These are phyloP conservation scores for Hanseniaspora hatyaiensis DNA, from an alignment of 805 yeast genomes.

Conservation along the genomic window DNA sequence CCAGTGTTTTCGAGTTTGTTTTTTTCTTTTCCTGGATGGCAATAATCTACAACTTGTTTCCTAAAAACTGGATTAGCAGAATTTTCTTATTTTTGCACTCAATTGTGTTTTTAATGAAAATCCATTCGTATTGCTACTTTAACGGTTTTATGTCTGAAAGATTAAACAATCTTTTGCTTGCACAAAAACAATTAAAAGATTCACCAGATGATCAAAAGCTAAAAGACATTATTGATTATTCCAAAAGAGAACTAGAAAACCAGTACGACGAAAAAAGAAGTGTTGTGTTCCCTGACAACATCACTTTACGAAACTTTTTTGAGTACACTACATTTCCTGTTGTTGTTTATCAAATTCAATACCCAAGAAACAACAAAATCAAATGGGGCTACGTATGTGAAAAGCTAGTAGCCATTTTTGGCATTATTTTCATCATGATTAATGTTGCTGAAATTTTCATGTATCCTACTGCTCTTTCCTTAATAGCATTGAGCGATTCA, in stretches of 20 bases:
- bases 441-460: slow-evolving; percentile 61
- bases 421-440: slow-evolving; percentile 74
- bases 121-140: slow-evolving; percentile 85
- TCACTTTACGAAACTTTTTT: slow-evolving; percentile 55
- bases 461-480: slow-evolving; percentile 39
- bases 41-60: slow-evolving; percentile 40
- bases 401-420: slow-evolving; percentile 72
- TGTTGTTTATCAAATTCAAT: slow-evolving; percentile 67
- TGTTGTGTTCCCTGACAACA: slow-evolving; percentile 58
- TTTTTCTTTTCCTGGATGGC: slow-evolving; percentile 44
- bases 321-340: slow-evolving; percentile 82
- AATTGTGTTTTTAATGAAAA: slow-evolving; percentile 81
- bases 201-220: slow-evolving; percentile 29
- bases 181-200: slow-evolving; percentile 24
- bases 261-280: slow-evolving; percentile 34
- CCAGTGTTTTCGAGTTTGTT: slow-evolving; percentile 43
- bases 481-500: slow-evolving; percentile 43
- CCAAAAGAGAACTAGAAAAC: slow-evolving; percentile 55
- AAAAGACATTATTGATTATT: slow-evolving; percentile 48
- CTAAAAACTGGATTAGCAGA: slow-evolving; percentile 80
- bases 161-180: slow-evolving; percentile 26
- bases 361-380: slow-evolving; percentile 61
- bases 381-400: slow-evolving; percentile 57
- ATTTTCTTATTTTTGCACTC: slow-evolving; percentile 77
- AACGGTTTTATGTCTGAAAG: slow-evolving; percentile 78